Conservation (phyloP, 495 filamentous ascomycete genomes). For the Penicillium bialowiezense region DNA sequence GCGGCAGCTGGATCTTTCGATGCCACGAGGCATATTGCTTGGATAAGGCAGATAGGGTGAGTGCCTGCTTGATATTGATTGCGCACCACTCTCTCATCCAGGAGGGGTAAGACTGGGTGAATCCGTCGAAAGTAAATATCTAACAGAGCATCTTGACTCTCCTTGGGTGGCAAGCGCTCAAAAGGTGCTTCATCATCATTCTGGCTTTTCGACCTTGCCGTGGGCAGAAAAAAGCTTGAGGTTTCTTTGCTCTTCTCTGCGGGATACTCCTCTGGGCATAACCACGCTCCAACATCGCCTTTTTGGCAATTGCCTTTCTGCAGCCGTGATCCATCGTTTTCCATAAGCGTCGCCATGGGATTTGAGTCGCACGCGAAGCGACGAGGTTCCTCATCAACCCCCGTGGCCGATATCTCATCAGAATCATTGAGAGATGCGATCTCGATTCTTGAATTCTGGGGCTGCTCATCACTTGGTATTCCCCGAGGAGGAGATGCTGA, state of each 20-base stretch:
- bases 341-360: slow-evolving; percentile 20
- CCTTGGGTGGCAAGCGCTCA: slow-evolving; percentile 12
- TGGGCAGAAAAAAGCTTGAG: neutral
- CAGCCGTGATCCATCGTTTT: slow-evolving; percentile 9
- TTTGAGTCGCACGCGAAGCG: slow-evolving; percentile 24
- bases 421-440: too few species aligned
- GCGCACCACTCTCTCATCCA: slow-evolving; percentile 23
- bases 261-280: slow-evolving; percentile 8
- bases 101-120: slow-evolving; percentile 25
- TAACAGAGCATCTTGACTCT: slow-evolving; percentile 18
- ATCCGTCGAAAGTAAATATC: slow-evolving; percentile 24
- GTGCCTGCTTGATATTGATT: slow-evolving; percentile 14
- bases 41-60: slow-evolving; percentile 22
- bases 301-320: slow-evolving; percentile 13
- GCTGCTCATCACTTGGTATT: neutral
- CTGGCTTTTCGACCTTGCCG: too few species aligned
- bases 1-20: slow-evolving; percentile 29
- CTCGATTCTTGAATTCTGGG: neutral
- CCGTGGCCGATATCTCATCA: neutral
- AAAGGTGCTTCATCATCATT: neutral
- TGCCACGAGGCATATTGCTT: slow-evolving; percentile 33
- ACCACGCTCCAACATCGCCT: slow-evolving; percentile 21
- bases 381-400: neutral
- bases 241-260: too few species aligned
- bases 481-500: slow-evolving; percentile 1